phyloP scores from a whole-genome alignment of 345 rosid genomes.

The Toxicodendron radicans region DNA sequence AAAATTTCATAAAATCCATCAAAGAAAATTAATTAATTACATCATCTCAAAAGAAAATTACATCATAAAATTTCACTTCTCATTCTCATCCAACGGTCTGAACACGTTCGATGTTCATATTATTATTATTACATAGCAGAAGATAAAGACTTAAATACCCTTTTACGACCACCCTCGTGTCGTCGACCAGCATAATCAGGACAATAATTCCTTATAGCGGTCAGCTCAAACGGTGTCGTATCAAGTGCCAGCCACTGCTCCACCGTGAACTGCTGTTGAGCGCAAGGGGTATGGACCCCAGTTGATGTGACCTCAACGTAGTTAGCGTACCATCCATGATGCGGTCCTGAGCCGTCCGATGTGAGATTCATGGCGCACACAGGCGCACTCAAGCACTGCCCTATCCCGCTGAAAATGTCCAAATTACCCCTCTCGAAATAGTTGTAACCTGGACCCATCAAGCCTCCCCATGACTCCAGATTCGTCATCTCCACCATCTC shows the following conservation, averaged over 20 bases:
- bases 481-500: constrained; percentile 38
- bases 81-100: no score
- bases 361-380: constrained; percentile 71
- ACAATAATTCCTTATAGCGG: constrained; percentile 54
- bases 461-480: constrained; percentile 78
- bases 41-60: no score
- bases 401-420: constrained; percentile 82
- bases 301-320: constrained; percentile 76
- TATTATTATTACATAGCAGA: not conserved
- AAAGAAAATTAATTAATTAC: no score
- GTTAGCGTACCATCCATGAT: constrained; percentile 89
- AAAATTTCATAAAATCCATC: no score
- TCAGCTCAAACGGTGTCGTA: constrained; percentile 60
- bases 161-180: not conserved
- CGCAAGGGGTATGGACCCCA: constrained; percentile 56
- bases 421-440: constrained; percentile 91
- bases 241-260: constrained; percentile 94
- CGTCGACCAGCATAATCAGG: not conserved
- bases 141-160: not conserved
- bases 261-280: constrained; percentile 54
- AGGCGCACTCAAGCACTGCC: constrained; percentile 50
- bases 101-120: no score
- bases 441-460: constrained; percentile 70
- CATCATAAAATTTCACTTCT: no score
- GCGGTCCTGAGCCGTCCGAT: constrained; percentile 71